These are phyloP conservation scores for Diospyros kaki DNA, from an alignment of 148 eudicot genomes.

Conservation along the genomic window DNA sequence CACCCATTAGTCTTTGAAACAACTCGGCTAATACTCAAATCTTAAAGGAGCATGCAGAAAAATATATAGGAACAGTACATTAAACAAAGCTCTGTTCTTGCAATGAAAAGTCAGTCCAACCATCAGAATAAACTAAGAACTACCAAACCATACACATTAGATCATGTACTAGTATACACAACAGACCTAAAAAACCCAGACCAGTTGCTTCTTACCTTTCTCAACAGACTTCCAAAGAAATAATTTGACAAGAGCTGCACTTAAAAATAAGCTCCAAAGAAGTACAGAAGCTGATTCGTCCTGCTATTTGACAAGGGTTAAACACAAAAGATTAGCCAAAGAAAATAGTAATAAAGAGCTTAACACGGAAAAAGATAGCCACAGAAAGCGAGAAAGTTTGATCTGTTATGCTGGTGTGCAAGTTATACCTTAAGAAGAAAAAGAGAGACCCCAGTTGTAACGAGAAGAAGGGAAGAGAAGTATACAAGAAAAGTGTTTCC, in stretches of 20 bases:
- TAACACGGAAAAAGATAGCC: no score
- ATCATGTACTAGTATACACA: background rate
- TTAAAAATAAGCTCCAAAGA: conserved; percentile 34
- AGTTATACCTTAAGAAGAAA: no score
- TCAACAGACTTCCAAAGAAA: conserved; percentile 39
- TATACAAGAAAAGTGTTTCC: no score
- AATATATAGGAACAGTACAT: background rate
- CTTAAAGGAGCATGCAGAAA: background rate
- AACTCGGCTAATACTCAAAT: background rate
- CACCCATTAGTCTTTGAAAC: background rate
- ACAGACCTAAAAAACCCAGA: background rate
- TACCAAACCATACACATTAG: background rate
- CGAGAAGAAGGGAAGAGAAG: no score
- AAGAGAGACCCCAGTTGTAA: no score
- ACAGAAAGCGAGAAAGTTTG: no score
- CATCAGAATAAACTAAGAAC: background rate
- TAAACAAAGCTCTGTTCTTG: no score
- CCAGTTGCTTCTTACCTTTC: conserved; percentile 50
- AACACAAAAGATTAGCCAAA: background rate
- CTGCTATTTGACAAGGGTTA: conserved; percentile 12
- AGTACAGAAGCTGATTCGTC: conserved; percentile 22
- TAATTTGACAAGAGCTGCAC: conserved; percentile 33
- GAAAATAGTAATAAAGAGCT: no score
- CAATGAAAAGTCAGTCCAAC: background rate
- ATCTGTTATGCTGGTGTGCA: no score